Evolutionary conservation across 345 rosid genomes (phyloP).

Genomic region (Populus euphratica): DNA sequence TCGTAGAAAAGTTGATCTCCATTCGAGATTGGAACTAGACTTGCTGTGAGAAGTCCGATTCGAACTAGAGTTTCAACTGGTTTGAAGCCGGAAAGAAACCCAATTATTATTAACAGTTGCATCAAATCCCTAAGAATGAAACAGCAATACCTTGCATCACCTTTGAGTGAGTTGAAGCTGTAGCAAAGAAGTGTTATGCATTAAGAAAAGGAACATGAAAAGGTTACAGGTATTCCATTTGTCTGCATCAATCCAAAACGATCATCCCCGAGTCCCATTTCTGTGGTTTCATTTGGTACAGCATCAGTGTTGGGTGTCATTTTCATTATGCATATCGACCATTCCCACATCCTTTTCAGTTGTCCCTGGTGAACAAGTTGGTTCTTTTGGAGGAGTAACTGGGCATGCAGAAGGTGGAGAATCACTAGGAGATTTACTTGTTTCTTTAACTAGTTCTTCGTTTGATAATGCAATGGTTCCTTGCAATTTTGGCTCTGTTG

Average conservation of each 20-base stretch:
- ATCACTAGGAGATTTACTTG: not conserved
- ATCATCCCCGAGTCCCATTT: constrained; percentile 23
- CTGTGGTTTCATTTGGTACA: constrained; percentile 1
- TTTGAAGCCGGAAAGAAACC: not conserved
- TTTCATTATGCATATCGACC: constrained; percentile 21
- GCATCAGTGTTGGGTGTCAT: constrained; percentile 7
- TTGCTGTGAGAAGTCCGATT: not conserved
- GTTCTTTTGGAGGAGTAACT: constrained; percentile 6
- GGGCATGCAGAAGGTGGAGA: constrained; percentile 11
- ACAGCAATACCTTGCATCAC: not conserved
- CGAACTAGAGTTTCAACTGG: not conserved
- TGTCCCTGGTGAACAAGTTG: not conserved
- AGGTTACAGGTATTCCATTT: not conserved
- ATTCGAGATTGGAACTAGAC: not conserved
- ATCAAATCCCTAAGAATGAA: not conserved
- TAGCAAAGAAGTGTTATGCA: not conserved
- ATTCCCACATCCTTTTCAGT: not conserved
- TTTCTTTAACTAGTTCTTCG: not conserved
- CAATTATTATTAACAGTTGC: not conserved
- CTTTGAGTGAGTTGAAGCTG: not conserved
- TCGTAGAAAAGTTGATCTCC: not conserved
- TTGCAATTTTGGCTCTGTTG: constrained; percentile 4
- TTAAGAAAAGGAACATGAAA: not conserved
- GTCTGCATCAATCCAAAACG: constrained; percentile 29
- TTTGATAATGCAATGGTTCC: not conserved